Percentiles rank a stretch among this genome's conserved stretches.
Conservation (phyloP, 2,329 filamentous ascomycete species). For the Pseudopyricularia cyperi region DNA sequence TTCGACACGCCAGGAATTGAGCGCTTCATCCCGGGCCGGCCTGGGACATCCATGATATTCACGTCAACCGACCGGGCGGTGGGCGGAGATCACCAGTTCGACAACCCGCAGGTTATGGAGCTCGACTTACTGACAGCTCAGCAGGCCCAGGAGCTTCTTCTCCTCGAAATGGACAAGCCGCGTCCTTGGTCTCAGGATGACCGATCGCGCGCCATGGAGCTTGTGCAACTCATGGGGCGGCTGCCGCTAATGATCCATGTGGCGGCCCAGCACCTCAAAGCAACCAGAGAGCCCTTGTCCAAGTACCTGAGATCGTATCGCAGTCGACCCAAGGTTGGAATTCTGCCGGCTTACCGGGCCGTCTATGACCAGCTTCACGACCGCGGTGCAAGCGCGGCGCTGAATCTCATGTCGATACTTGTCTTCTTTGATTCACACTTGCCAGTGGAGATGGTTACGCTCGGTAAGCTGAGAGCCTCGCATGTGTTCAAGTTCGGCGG, state of each 20-base stretch:
- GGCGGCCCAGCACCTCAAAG: conserved; percentile 47
- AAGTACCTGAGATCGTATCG: conserved; percentile 46
- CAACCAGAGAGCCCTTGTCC: conserved; percentile 46
- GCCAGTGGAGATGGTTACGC: conserved; percentile 50
- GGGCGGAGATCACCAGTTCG: conserved; percentile 41
- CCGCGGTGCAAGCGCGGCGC: conserved; percentile 34
- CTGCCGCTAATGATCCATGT: conserved; percentile 57
- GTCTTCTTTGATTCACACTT: conserved; percentile 53
- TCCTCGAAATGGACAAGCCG: conserved; percentile 48
- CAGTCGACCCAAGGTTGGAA: conserved; percentile 39
- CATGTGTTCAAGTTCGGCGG: too few species aligned
- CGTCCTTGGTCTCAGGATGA: conserved; percentile 41
- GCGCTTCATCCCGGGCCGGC: conserved; percentile 51
- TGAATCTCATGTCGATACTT: conserved; percentile 52
- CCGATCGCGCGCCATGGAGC: conserved; percentile 39
- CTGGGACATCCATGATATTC: conserved; percentile 52
- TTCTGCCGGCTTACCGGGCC: conserved; percentile 30
- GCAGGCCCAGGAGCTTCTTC: conserved; percentile 47
- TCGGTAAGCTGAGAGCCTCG: conserved; percentile 30
- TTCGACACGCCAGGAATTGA: conserved; percentile 45
- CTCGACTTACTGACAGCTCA: conserved; percentile 39
- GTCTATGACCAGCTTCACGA: conserved; percentile 35
- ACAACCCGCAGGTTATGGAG: conserved; percentile 42
- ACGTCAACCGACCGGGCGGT: conserved; percentile 50
- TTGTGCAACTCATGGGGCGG: conserved; percentile 50